Percentiles rank a stretch among this genome's conserved stretches.
Evolutionary conservation across 2,329 filamentous ascomycete genomes (phyloP).

Genomic region (Zymoseptoria passerinii): DNA sequence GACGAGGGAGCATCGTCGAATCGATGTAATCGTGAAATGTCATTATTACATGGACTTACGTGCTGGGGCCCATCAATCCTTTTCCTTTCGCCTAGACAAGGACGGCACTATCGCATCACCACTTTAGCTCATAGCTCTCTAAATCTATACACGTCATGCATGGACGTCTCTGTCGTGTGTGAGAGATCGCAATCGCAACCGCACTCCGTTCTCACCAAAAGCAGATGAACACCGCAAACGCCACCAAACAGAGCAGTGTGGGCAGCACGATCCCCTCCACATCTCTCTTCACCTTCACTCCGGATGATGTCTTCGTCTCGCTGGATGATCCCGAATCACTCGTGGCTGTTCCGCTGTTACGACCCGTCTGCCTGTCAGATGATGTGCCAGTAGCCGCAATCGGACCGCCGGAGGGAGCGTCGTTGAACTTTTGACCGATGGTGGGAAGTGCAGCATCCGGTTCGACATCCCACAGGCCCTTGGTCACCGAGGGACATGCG

Average conservation of each 20-base stretch:
- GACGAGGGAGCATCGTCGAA: not conserved
- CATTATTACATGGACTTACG: not conserved
- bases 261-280: not conserved
- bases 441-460: conserved; percentile 62
- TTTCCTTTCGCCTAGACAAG: not conserved
- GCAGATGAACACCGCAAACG: not conserved
- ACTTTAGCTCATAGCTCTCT: not conserved
- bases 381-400: conserved; percentile 2
- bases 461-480: conserved; percentile 63
- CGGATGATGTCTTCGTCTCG: not conserved
- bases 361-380: not conserved
- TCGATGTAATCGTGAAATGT: not conserved
- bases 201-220: conserved; percentile 3
- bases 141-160: not conserved
- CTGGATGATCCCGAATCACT: not conserved
- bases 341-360: not conserved
- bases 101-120: not conserved
- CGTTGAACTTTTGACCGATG: conserved; percentile 40
- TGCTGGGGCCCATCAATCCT: not conserved
- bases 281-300: not conserved
- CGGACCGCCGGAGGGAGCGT: conserved; percentile 4
- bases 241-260: not conserved
- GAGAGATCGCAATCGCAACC: not conserved
- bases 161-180: not conserved
- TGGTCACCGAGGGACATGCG: conserved; percentile 61